phyloP scores from a whole-genome alignment of 2,329 filamentous ascomycete genomes.

The Colletotrichum sp. region DNA sequence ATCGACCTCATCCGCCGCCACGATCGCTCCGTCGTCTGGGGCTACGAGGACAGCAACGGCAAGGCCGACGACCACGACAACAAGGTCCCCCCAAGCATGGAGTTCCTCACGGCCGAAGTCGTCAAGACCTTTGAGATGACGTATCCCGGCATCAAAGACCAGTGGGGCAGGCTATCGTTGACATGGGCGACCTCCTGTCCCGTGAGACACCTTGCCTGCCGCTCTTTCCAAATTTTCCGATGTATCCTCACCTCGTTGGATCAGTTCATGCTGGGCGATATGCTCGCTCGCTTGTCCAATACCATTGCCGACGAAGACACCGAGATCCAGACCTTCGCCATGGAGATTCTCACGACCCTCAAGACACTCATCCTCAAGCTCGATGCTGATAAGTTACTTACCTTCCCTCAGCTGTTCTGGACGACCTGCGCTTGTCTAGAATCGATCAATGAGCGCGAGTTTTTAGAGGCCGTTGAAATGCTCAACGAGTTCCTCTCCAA shows the following conservation, averaged over 20 bases:
- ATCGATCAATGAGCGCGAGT: constrained; percentile 95
- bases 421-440: constrained; percentile 95
- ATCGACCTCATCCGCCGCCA: constrained; percentile 87
- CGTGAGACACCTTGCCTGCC: constrained; percentile 91
- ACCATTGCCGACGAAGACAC: constrained; percentile 94
- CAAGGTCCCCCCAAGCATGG: constrained; percentile 88
- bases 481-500: constrained; percentile 85
- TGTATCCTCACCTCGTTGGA: constrained; percentile 92
- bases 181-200: constrained; percentile 98
- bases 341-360: constrained; percentile 95
- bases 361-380: constrained; percentile 90
- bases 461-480: constrained; percentile 90
- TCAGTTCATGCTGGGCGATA: constrained; percentile 93
- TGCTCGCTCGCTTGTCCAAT: constrained; percentile 93
- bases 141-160: constrained; percentile 85
- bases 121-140: constrained; percentile 84
- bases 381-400: constrained; percentile 77
- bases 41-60: constrained; percentile 90
- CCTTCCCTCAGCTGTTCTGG: constrained; percentile 98
- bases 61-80: constrained; percentile 75
- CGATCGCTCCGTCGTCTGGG: constrained; percentile 86
- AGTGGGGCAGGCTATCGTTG: constrained; percentile 89
- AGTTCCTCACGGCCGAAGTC: constrained; percentile 80
- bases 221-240: constrained; percentile 96
- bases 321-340: constrained; percentile 95